Evolutionary conservation across 1,284 basidiomycete species (phyloP).

Genomic region (Sanguinoderma infundibulare): DNA sequence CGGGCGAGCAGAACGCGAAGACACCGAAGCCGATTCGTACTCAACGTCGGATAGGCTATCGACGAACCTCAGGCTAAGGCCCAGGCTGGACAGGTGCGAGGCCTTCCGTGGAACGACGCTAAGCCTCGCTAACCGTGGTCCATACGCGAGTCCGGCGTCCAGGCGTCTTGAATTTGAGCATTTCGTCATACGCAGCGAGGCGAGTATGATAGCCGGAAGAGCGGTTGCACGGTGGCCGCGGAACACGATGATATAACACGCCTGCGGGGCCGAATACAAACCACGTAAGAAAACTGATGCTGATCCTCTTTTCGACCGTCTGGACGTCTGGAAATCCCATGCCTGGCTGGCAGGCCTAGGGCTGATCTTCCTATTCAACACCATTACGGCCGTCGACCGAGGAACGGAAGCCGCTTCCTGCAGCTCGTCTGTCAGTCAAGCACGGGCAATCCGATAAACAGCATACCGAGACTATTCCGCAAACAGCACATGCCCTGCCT

Average conservation of each 20-base stretch:
- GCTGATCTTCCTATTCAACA: neutral
- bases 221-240: neutral
- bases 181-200: neutral
- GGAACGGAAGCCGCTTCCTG: neutral
- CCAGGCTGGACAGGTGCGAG: neutral
- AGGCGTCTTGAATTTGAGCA: neutral
- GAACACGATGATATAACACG: neutral
- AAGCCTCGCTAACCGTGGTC: neutral
- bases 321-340: neutral
- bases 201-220: neutral
- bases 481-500: neutral
- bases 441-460: neutral
- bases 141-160: neutral
- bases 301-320: no score
- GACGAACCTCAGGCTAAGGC: conserved; percentile 1
- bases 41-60: neutral
- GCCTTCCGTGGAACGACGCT: neutral
- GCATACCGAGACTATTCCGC: neutral
- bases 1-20: conserved; percentile 1
- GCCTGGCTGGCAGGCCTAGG: neutral
- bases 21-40: neutral
- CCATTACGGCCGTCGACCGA: neutral
- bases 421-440: neutral
- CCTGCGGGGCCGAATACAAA: neutral
- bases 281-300: neutral